Conservation (phyloP, 164 flowering plant genomes). For the Berberis thunbergii region DNA sequence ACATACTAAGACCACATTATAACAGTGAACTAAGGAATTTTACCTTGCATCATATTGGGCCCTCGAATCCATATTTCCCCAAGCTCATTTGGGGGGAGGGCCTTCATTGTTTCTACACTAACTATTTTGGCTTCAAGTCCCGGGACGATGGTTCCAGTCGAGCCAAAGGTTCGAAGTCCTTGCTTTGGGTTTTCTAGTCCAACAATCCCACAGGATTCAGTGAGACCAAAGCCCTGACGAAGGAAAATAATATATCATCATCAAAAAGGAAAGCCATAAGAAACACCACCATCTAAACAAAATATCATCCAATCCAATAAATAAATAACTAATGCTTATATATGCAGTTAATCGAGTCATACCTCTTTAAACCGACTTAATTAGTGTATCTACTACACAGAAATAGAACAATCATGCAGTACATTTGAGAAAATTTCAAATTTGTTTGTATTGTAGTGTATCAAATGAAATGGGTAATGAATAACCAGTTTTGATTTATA, state of each 20-base stretch:
- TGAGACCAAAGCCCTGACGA: slow-evolving; percentile 89
- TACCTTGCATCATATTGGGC: slow-evolving; percentile 64
- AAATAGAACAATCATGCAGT: too few species aligned
- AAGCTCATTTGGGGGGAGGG: slow-evolving; percentile 63
- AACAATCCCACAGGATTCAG: slow-evolving; percentile 76
- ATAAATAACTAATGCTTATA: background rate
- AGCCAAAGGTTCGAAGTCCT: slow-evolving; percentile 50
- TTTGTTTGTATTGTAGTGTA: too few species aligned
- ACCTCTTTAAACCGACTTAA: background rate
- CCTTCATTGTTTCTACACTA: slow-evolving; percentile 50
- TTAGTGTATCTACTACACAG: background rate
- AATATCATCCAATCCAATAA: background rate
- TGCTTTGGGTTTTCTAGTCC: slow-evolving; percentile 36
- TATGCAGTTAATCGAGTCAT: background rate
- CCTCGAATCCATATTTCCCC: slow-evolving; percentile 76
- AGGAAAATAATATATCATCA: background rate
- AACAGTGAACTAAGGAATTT: background rate
- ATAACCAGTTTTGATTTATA: too few species aligned
- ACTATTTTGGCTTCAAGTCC: slow-evolving; percentile 77
- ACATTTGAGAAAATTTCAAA: too few species aligned
- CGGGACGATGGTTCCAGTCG: slow-evolving; percentile 59
- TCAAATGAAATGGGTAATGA: too few species aligned
- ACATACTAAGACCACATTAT: background rate
- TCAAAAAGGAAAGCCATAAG: background rate
- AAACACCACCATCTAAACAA: background rate